These are phyloP conservation scores for Iberis pinnata DNA, from an alignment of 345 rosid species.

Conservation along the genomic window DNA sequence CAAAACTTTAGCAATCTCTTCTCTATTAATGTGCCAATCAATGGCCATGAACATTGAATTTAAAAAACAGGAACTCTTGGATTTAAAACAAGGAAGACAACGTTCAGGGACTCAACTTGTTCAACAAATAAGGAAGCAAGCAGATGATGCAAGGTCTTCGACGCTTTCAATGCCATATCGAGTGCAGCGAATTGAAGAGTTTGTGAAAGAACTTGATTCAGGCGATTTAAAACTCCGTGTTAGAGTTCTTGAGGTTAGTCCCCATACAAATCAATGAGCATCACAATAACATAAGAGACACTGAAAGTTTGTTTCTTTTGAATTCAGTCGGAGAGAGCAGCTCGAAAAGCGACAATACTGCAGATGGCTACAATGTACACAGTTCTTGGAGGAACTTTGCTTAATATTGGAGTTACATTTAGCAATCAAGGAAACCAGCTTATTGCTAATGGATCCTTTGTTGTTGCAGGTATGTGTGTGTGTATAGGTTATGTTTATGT, in stretches of 20 bases:
- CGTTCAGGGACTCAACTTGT: slow-evolving; percentile 59
- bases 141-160: slow-evolving; percentile 77
- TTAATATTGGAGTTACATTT: slow-evolving; percentile 78
- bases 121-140: slow-evolving; percentile 74
- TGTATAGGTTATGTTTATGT: not conserved
- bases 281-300: not conserved
- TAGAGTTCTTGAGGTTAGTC: slow-evolving; percentile 82
- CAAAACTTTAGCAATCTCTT: not conserved
- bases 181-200: slow-evolving; percentile 78
- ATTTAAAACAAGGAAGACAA: slow-evolving; percentile 40
- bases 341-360: slow-evolving; percentile 68
- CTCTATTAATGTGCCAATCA: not conserved
- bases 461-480: slow-evolving; percentile 61
- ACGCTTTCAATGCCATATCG: slow-evolving; percentile 83
- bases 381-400: slow-evolving; percentile 68
- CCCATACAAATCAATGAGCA: not conserved
- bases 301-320: not conserved
- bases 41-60: slow-evolving; percentile 11
- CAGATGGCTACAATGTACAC: slow-evolving; percentile 94
- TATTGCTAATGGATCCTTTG: slow-evolving; percentile 67
- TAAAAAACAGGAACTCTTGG: slow-evolving; percentile 78
- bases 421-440: slow-evolving; percentile 54
- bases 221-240: slow-evolving; percentile 88
- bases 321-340: slow-evolving; percentile 85
- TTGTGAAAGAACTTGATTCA: slow-evolving; percentile 76